Percentiles rank a stretch among this genome's conserved stretches.
Conservation (phyloP, 768 basidiomycete genomes). For the Phaffia australis region DNA sequence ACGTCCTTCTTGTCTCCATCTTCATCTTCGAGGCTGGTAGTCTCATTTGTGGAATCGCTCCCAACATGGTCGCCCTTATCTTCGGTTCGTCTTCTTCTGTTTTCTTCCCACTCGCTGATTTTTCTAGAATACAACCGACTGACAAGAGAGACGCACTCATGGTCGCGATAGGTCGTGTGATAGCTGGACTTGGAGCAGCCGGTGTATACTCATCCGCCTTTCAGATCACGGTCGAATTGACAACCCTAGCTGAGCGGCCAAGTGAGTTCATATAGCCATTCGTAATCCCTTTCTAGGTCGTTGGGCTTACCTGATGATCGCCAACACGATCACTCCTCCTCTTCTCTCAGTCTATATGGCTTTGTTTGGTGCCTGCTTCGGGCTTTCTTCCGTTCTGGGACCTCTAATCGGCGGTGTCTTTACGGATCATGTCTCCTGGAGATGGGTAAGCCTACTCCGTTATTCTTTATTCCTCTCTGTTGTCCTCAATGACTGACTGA, state of each 20-base stretch:
- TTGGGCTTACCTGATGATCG: background rate
- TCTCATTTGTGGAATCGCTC: conserved; percentile 36
- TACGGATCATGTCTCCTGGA: conserved; percentile 42
- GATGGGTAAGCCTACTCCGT: conserved; percentile 45
- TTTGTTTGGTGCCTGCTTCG: conserved; percentile 37
- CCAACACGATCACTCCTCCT: conserved; percentile 31
- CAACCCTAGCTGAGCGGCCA: conserved; percentile 21
- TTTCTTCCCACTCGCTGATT: background rate
- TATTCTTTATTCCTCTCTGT: background rate
- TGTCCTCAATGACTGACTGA: background rate
- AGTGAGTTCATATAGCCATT: background rate
- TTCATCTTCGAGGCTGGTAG: conserved; percentile 37
- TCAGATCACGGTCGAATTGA: conserved; percentile 29
- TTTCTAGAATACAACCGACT: background rate
- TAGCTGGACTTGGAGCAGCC: conserved; percentile 11
- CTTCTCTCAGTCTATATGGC: conserved; percentile 31
- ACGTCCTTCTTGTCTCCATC: conserved; percentile 36
- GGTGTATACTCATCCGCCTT: conserved; percentile 27
- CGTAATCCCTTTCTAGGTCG: no score
- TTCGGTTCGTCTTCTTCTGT: conserved; percentile 24
- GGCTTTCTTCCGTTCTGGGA: conserved; percentile 44
- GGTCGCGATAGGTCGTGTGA: background rate
- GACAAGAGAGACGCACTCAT: background rate
- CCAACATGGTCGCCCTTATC: conserved; percentile 30
- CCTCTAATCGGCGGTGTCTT: conserved; percentile 46